A percentile compares a stretch with the other conserved stretches of the same genome.
These are phyloP conservation scores for Aspergillus sp. DNA, from an alignment of 2,329 filamentous ascomycete genomes.

Conservation along the genomic window DNA sequence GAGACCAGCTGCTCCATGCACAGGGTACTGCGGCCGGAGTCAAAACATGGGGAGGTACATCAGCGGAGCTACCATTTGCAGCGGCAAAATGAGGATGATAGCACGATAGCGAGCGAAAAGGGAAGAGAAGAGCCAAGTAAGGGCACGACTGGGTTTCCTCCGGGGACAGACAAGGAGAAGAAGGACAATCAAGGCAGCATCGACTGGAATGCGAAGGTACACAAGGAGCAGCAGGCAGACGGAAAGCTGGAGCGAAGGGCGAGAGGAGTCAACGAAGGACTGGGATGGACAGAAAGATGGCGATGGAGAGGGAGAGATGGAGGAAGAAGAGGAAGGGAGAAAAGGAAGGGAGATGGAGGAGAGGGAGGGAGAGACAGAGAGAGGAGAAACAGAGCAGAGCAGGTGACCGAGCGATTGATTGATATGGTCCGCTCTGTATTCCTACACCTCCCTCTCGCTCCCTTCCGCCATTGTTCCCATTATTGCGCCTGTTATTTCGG, in stretches of 20 bases:
- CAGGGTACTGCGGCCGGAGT: conserved; percentile 4
- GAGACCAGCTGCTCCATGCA: conserved; percentile 37
- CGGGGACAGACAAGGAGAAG: conserved; percentile 3
- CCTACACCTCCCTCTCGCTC: neutral
- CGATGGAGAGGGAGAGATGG: neutral
- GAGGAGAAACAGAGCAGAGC: conserved; percentile 1
- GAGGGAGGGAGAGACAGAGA: conserved; percentile 1
- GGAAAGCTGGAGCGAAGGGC: conserved; percentile 3
- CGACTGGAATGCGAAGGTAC: neutral
- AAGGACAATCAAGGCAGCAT: conserved; percentile 3
- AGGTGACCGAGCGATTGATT: neutral
- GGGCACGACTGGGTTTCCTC: neutral
- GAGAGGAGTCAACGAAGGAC: conserved; percentile 4
- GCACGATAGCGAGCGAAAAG: neutral
- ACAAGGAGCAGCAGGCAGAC: too few species aligned
- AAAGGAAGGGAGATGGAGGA: conserved; percentile 1
- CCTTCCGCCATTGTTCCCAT: neutral
- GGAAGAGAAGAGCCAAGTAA: conserved; percentile 5
- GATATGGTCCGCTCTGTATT: too few species aligned
- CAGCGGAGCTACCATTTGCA: neutral
- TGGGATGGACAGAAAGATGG: conserved; percentile 1
- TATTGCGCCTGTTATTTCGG: neutral
- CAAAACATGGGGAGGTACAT: neutral
- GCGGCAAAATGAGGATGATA: neutral
- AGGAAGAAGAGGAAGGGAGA: conserved; percentile 1